A percentile compares a stretch with the other conserved stretches of the same genome.
Conservation (phyloP, 495 filamentous ascomycete species). For the Penicillium coffeae region DNA sequence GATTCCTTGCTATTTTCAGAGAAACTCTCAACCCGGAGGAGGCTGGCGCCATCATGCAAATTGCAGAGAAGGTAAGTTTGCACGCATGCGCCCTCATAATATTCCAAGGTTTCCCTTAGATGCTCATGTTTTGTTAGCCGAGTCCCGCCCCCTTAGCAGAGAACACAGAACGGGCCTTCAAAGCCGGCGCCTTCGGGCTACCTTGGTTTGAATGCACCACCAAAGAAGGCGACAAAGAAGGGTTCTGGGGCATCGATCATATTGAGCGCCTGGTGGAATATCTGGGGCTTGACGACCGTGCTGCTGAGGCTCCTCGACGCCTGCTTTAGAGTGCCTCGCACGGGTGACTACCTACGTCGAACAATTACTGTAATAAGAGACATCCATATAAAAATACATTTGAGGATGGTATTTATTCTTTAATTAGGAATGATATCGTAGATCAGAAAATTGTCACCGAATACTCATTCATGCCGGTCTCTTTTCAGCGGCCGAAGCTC, state of each 20-base stretch:
- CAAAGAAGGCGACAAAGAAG: constrained; percentile 47
- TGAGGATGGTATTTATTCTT: no score
- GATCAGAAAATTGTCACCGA: no score
- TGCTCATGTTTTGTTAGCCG: not conserved
- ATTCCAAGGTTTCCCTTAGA: not conserved
- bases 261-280: constrained; percentile 49
- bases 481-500: no score
- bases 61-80: not conserved
- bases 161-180: constrained; percentile 10
- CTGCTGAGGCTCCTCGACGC: no score
- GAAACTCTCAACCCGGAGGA: not conserved
- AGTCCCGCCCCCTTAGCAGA: not conserved
- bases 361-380: no score
- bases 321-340: no score
- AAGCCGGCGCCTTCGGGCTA: constrained; percentile 51
- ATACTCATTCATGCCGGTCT: no score
- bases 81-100: not conserved
- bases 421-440: no score
- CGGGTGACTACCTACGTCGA: no score
- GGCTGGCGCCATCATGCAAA: not conserved
- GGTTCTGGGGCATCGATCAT: constrained; percentile 64
- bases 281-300: not conserved
- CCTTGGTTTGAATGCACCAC: constrained; percentile 64
- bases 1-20: constrained; percentile 4
- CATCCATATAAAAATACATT: no score